Evolutionary conservation across 1,284 basidiomycete genomes (phyloP).

Genomic region (Ustilago trichophora): DNA sequence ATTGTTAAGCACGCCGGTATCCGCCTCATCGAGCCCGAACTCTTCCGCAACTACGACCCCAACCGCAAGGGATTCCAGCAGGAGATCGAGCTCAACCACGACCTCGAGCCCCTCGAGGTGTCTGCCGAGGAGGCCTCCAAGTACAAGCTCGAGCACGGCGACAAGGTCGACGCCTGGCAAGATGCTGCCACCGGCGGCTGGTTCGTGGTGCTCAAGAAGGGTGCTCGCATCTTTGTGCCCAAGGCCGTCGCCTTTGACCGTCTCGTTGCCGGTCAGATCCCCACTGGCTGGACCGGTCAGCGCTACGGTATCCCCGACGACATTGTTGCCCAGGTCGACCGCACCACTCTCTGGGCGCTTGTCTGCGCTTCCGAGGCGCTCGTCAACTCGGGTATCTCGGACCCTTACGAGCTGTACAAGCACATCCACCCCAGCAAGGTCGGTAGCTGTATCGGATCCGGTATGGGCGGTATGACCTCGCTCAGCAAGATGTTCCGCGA

Average conservation of each 20-base stretch:
- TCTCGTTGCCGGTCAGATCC: constrained; percentile 92
- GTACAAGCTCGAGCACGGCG: constrained; percentile 95
- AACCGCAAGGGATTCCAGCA: constrained; percentile 96
- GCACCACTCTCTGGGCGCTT: constrained; percentile 95
- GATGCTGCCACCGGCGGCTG: constrained; percentile 80
- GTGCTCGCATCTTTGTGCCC: constrained; percentile 89
- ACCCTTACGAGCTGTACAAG: constrained; percentile 81
- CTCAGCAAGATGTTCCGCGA: constrained; percentile 88
- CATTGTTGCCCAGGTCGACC: constrained; percentile 92
- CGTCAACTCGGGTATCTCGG: constrained; percentile 92
- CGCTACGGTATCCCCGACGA: constrained; percentile 98
- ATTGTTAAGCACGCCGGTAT: constrained; percentile 93
- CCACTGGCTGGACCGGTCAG: constrained; percentile 94
- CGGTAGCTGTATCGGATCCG: constrained; percentile 71
- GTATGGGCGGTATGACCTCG: constrained; percentile 88
- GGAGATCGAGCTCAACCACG: constrained; percentile 94
- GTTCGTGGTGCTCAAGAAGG: constrained; percentile 99
- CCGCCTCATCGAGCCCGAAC: constrained; percentile 93
- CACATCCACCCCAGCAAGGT: constrained; percentile 96
- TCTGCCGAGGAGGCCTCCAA: constrained; percentile 88
- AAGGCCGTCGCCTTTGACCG: constrained; percentile 96
- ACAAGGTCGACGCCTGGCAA: constrained; percentile 94
- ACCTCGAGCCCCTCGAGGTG: constrained; percentile 94
- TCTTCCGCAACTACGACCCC: constrained; percentile 96
- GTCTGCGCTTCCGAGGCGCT: constrained; percentile 93